Evolutionary conservation across 257 asterid species (phyloP), one percentile per base, ranked within the genome.

Genomic region (Knoxia roxburghii): DNA sequence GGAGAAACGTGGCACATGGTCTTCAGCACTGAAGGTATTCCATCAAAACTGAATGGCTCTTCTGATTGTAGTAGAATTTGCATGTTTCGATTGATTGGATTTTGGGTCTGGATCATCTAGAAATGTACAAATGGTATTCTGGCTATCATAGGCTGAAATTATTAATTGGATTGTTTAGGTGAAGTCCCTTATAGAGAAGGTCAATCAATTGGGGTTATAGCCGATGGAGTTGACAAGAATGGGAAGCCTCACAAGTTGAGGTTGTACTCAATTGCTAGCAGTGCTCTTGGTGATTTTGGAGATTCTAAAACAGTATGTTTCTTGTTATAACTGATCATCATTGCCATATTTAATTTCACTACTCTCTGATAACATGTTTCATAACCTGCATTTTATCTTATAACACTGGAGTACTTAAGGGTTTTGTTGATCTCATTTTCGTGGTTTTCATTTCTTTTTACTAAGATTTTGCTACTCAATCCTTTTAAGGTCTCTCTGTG

Each of bases 1-100:
- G 99, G 99, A 59, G 99, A 93, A 76, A 93, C 97, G 20, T 89
- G 96, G 97, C 99, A 93, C 83, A 90, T 93, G 97, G 97, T 93
- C 71, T 93, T 91, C 82, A 82, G 72, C 80, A 90, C 96, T 60
- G 99, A 93, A 79, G 98, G 98, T 89, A 89, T 15, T 1, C 46
- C 10, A 11, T 67, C 17, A 23, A 29, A 26, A 65, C 58, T 58
- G 8, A 30, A 40, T 8, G 13, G 7, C 48, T 52, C 26, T 18
- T 9, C 23, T 10, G 41, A 37, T 37, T 7, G 56, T 35, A 29
- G 50, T 45, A 17, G 50, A 65, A 7, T 30, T 5, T 23, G 15
- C 33, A 4, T 23, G 0, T 5, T 20, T 23, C 51, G 53, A 30
- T 63, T 27, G 9, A 30, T 48, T 30, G 9, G 55, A 27, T 27